Evolutionary conservation across 805 yeast genomes (phyloP).

Genomic region (Lachancea thermotolerans): DNA sequence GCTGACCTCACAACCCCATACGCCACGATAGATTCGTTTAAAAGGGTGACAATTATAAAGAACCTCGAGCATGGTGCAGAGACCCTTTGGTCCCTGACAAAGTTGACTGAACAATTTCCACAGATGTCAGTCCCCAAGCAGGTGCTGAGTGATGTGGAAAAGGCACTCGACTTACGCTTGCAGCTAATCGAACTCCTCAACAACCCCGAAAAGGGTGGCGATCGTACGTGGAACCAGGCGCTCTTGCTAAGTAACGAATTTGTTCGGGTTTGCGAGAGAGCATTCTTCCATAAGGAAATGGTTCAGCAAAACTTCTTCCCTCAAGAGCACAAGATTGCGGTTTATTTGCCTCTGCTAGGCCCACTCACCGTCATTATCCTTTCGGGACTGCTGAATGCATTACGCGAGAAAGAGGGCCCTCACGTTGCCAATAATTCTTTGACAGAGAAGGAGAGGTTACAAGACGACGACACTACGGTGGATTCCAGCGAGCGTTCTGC

Average conservation of each 20-base stretch:
- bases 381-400: slow-evolving; percentile 43
- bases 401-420: slow-evolving; percentile 31
- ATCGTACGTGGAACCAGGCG: slow-evolving; percentile 42
- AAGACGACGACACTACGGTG: too few relatives aligned
- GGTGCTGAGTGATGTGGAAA: slow-evolving; percentile 52
- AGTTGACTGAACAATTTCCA: slow-evolving; percentile 59
- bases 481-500: too few relatives aligned
- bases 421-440: too few relatives aligned
- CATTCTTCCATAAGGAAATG: slow-evolving; percentile 92
- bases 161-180: slow-evolving; percentile 40
- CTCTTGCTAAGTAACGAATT: slow-evolving; percentile 46
- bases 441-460: too few relatives aligned
- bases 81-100: slow-evolving; percentile 66
- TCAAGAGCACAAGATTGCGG: slow-evolving; percentile 91
- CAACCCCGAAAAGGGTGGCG: slow-evolving; percentile 27
- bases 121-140: slow-evolving; percentile 79
- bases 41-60: slow-evolving; percentile 49
- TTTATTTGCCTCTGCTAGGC: slow-evolving; percentile 83
- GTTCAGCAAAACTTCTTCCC: slow-evolving; percentile 93
- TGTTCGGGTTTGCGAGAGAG: slow-evolving; percentile 41
- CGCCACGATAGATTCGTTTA: slow-evolving; percentile 59
- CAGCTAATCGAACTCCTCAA: slow-evolving; percentile 25
- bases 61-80: slow-evolving; percentile 58
- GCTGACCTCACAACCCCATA: slow-evolving; percentile 41
- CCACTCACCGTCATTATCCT: slow-evolving; percentile 66